Conservation (phyloP, 2,329 filamentous ascomycete genomes). For the Microsporum ferrugineum region DNA sequence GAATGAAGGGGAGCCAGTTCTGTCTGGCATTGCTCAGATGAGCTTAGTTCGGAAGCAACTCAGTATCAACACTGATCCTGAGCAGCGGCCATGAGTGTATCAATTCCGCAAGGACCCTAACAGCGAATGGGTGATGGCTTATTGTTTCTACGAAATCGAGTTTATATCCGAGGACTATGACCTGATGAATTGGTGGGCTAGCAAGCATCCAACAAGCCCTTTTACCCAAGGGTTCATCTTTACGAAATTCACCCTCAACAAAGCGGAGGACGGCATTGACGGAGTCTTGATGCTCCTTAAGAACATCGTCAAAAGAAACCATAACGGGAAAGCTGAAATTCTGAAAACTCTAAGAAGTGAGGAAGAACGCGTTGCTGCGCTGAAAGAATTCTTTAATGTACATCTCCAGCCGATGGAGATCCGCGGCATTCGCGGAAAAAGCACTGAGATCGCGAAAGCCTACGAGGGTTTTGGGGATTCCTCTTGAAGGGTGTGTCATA, state of each 20-base stretch:
- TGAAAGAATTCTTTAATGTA: slow-evolving; percentile 45
- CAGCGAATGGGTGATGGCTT: slow-evolving; percentile 48
- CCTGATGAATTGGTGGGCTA: slow-evolving; percentile 49
- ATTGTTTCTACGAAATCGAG: slow-evolving; percentile 56
- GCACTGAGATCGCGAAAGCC: slow-evolving; percentile 29
- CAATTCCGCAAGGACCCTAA: slow-evolving; percentile 43
- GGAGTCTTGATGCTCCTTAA: slow-evolving; percentile 46
- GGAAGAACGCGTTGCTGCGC: slow-evolving; percentile 41
- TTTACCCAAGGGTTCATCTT: slow-evolving; percentile 47
- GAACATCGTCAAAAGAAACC: slow-evolving; percentile 43
- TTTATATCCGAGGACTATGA: slow-evolving; percentile 52
- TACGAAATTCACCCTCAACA: slow-evolving; percentile 44
- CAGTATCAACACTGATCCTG: slow-evolving; percentile 34
- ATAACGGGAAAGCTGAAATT: slow-evolving; percentile 40
- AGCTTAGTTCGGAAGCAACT: slow-evolving; percentile 42
- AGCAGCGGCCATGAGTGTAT: slow-evolving; percentile 50
- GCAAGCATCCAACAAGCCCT: slow-evolving; percentile 38
- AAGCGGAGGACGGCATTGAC: slow-evolving; percentile 36
- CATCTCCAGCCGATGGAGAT: slow-evolving; percentile 41
- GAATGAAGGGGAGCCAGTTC: slow-evolving; percentile 27
- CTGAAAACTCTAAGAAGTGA: slow-evolving; percentile 42
- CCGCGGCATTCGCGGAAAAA: slow-evolving; percentile 40
- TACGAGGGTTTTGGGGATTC: background rate
- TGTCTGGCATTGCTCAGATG: slow-evolving; percentile 44
- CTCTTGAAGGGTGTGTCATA: slow-evolving; percentile 17